Evolutionary conservation across 257 asterid species (phyloP).

Genomic region (Ocimum tenuiflorum): DNA sequence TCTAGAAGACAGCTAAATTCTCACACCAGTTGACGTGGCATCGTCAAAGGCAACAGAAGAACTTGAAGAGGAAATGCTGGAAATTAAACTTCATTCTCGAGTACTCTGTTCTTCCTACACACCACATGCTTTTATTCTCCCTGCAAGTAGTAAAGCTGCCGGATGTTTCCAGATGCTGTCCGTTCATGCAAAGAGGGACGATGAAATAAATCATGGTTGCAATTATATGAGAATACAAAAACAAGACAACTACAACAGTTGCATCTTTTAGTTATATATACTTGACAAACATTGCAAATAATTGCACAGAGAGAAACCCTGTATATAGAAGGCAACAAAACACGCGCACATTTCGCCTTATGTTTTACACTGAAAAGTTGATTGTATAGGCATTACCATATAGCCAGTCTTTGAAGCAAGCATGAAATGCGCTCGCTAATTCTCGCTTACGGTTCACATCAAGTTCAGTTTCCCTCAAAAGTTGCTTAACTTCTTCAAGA

Average conservation of each 20-base stretch:
- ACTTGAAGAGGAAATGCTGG: slow-evolving; percentile 7
- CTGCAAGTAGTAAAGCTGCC: slow-evolving; percentile 72
- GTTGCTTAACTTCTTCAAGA: slow-evolving; percentile 65
- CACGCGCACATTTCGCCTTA: neutral
- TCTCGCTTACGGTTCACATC: slow-evolving; percentile 78
- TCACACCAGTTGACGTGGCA: slow-evolving; percentile 13
- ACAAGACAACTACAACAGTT: neutral
- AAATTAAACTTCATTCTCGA: slow-evolving; percentile 12
- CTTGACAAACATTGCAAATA: neutral
- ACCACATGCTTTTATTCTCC: slow-evolving; percentile 37
- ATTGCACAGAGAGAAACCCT: neutral
- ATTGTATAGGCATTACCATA: slow-evolving; percentile 40
- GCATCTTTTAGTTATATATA: neutral
- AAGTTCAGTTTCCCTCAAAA: slow-evolving; percentile 60
- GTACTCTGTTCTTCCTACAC: slow-evolving; percentile 19
- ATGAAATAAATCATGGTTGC: neutral
- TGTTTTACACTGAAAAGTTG: neutral
- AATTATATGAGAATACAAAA: neutral
- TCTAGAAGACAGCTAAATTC: slow-evolving; percentile 13
- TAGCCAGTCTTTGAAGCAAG: slow-evolving; percentile 77
- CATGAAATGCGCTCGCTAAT: slow-evolving; percentile 57
- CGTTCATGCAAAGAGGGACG: slow-evolving; percentile 11
- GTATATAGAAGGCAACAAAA: neutral
- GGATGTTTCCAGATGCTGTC: slow-evolving; percentile 84
- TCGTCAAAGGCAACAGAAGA: slow-evolving; percentile 16